Base-by-base conservation (phyloP, 805 yeast species). In the Cyberlindnera suaveolens region DNA sequence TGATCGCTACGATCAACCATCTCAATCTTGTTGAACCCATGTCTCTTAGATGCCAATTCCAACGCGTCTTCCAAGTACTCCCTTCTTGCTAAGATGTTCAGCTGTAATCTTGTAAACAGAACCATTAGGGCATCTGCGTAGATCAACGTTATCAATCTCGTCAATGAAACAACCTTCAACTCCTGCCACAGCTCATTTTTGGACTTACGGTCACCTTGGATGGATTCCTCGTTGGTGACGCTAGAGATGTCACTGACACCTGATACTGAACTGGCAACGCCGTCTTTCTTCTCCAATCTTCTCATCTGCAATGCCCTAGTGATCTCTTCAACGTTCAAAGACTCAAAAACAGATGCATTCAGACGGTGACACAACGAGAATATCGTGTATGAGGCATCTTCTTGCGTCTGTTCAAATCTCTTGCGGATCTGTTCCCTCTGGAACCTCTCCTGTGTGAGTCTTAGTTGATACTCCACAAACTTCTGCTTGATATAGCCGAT, bases 381-480 rank as follows among this genome's bases (percentile, higher is more conserved):
- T 41, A 90, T 78, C 0, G 97, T 91, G 66, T 79, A 80, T 41
- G 84, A 72, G 38, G 96, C 86, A 63, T 91, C 98, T 52, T 82
- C 81, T 57, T 90, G 97, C 10, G 96, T 91, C 67, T 89, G 96
- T 40, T 84, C 80, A 56, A 89, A 91, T 45, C 97, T 68, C 52
- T 93, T 73, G 52, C 82, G 82, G 46, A 90, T 83, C 52, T 79
- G 83, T 50, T 80, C 86, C 40, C 74, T 70, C 18, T 84, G 75
- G 41, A 77, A 72, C 36, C 77, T 72, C 61, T 80, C 84, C 49
- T 77, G 77, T 37, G 72, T 66, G 33, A 80, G 53, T 38, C 71
- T 66, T 41, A 72, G 66, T 52, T 79, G 83, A 36, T 74, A 64
- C 52, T 75, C 77, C 13, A 60, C 50, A 34, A 79, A 58, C 56